Evolutionary conservation across 441 rosid genomes (phyloP).

Genomic region (Melastoma candidum): DNA sequence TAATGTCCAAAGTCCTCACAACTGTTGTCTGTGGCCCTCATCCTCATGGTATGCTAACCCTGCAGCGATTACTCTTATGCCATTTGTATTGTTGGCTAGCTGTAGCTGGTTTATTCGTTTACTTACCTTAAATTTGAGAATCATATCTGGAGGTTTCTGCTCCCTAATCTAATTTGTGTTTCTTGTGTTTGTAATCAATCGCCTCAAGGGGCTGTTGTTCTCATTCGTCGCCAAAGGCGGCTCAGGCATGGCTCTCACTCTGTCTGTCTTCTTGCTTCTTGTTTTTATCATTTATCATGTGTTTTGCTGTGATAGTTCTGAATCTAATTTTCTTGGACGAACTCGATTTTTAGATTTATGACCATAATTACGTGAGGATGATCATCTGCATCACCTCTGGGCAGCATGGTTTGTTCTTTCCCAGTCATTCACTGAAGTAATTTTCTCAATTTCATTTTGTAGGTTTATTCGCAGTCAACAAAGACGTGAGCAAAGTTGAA

Average conservation of each 20-base stretch:
- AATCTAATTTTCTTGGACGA: too few relatives aligned
- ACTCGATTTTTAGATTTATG: too few relatives aligned
- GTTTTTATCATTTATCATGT: too few relatives aligned
- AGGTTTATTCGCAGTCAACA: constrained; percentile 27
- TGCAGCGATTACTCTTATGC: background rate
- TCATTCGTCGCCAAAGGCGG: constrained; percentile 27
- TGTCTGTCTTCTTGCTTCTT: background rate
- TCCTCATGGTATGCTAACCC: constrained; percentile 20
- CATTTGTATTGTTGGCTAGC: background rate
- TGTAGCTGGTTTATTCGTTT: constrained; percentile 1
- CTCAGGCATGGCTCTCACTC: constrained; percentile 28
- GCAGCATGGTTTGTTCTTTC: too few relatives aligned
- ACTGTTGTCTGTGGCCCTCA: constrained; percentile 22
- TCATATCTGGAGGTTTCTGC: too few relatives aligned
- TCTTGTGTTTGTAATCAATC: background rate
- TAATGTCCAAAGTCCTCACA: constrained; percentile 28
- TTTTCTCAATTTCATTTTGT: background rate
- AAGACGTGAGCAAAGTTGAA: constrained; percentile 22
- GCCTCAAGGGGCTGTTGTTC: constrained; percentile 28
- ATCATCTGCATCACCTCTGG: too few relatives aligned
- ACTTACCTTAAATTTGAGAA: too few relatives aligned
- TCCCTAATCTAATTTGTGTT: too few relatives aligned
- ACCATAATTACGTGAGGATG: too few relatives aligned
- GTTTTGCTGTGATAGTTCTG: too few relatives aligned
- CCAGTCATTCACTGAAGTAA: too few relatives aligned